Conservation (phyloP, 306 rosid genomes). For the Lathyrus aphaca region DNA sequence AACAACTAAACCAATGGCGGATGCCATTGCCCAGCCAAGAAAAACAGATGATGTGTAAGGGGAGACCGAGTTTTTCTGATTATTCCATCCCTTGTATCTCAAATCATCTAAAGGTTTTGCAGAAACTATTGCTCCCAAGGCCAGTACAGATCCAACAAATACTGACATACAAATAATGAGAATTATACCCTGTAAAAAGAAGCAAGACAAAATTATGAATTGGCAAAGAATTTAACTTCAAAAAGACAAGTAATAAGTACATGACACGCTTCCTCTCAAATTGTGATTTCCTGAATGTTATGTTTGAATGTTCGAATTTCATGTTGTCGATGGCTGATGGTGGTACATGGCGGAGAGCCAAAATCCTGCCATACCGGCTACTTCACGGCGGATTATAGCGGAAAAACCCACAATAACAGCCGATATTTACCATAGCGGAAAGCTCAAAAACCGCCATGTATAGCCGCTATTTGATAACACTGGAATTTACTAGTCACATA, state of each 20-base stretch:
- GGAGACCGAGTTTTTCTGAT: slow-evolving; percentile 68
- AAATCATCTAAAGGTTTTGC: slow-evolving; percentile 95
- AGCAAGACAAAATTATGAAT: slow-evolving; percentile 37
- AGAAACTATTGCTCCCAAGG: slow-evolving; percentile 88
- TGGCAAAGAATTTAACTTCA: slow-evolving; percentile 21
- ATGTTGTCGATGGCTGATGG: too few relatives aligned
- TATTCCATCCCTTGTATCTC: slow-evolving; percentile 82
- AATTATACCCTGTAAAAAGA: slow-evolving; percentile 71
- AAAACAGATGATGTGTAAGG: slow-evolving; percentile 87
- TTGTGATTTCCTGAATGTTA: neutral
- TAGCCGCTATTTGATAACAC: too few relatives aligned
- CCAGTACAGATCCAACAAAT: slow-evolving; percentile 80
- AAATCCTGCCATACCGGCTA: too few relatives aligned
- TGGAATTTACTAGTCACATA: neutral
- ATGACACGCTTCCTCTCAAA: slow-evolving; percentile 10
- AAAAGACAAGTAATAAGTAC: neutral
- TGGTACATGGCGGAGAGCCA: too few relatives aligned
- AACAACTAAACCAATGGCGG: slow-evolving; percentile 78
- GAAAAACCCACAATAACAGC: too few relatives aligned
- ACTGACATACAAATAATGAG: slow-evolving; percentile 66
- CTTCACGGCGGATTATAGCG: too few relatives aligned
- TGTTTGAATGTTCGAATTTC: too few relatives aligned
- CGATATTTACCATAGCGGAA: too few relatives aligned
- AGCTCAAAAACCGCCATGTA: too few relatives aligned
- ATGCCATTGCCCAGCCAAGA: slow-evolving; percentile 99